Percentiles rank a stretch among this genome's conserved stretches.
These are phyloP conservation scores for Chlorella sp. DNA, from an alignment of 139 green algal species.

Conservation along the genomic window DNA sequence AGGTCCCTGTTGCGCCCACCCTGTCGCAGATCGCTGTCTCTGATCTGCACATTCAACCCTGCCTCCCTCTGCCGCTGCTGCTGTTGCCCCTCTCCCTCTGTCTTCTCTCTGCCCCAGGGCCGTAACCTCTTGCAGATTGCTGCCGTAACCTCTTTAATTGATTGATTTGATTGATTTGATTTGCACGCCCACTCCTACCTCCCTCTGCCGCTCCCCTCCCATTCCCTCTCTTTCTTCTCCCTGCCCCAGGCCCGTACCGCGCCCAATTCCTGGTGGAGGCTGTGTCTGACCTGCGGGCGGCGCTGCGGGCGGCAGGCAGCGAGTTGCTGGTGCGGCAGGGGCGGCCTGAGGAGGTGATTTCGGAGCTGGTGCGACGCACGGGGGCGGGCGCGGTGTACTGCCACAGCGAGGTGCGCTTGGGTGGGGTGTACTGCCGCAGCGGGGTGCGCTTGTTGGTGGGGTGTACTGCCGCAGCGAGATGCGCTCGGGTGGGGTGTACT, in stretches of 20 bases:
- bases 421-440: no score
- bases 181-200: background rate
- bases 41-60: conserved; percentile 44
- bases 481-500: no score
- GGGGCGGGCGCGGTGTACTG: conserved; percentile 61
- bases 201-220: background rate
- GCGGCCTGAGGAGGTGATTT: conserved; percentile 59
- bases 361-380: conserved; percentile 30
- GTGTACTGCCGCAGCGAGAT: no score
- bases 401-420: conserved; percentile 61
- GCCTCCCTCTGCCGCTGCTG: no score
- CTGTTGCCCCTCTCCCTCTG: background rate
- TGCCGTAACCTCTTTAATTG: no score
- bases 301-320: conserved; percentile 47
- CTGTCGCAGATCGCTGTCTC: conserved; percentile 67
- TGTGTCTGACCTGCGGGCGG: conserved; percentile 63
- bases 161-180: no score
- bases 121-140: no score
- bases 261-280: conserved; percentile 64
- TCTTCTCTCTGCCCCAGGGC: conserved; percentile 11
- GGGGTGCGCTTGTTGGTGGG: no score
- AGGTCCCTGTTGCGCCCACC: conserved; percentile 45
- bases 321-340: conserved; percentile 72
- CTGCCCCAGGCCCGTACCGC: conserved; percentile 38
- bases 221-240: background rate